These are phyloP conservation scores for Vaccinium myrtillus DNA, from an alignment of 148 eudicot species.

Conservation along the genomic window DNA sequence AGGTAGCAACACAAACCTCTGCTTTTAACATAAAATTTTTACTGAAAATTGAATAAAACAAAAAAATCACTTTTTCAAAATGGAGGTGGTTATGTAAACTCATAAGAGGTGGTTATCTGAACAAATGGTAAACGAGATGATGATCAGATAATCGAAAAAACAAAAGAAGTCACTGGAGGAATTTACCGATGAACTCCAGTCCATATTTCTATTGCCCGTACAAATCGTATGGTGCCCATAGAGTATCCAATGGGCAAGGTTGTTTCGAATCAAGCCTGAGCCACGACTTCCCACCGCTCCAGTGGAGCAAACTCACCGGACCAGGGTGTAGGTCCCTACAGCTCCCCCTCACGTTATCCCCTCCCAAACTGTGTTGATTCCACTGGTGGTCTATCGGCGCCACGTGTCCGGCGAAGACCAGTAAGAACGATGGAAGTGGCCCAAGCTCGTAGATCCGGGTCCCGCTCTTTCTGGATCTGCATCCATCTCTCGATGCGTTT, in stretches of 20 bases:
- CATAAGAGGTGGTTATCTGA: no score
- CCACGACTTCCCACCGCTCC: slow-evolving; percentile 59
- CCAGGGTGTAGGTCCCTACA: slow-evolving; percentile 46
- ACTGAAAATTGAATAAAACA: no score
- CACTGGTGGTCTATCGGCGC: slow-evolving; percentile 51
- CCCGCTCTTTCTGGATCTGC: slow-evolving; percentile 68
- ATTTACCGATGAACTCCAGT: slow-evolving; percentile 17
- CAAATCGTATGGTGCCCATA: slow-evolving; percentile 47
- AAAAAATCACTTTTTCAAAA: no score
- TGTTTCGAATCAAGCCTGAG: slow-evolving; percentile 33
- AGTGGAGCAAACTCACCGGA: slow-evolving; percentile 47
- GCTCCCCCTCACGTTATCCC: slow-evolving; percentile 44
- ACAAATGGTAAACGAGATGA: slow-evolving; percentile 10
- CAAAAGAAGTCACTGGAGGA: slow-evolving; percentile 8
- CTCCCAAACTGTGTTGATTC: slow-evolving; percentile 54
- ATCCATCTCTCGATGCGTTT: slow-evolving; percentile 79
- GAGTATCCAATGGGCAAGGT: slow-evolving; percentile 39
- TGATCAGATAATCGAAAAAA: background rate
- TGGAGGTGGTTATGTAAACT: no score
- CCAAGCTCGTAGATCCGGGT: slow-evolving; percentile 64
- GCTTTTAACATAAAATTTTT: no score
- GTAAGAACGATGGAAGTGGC: slow-evolving; percentile 36
- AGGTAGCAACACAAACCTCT: no score
- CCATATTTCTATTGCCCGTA: slow-evolving; percentile 25
- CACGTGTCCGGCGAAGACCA: slow-evolving; percentile 45